Base-by-base conservation (phyloP, 305 asterid genomes). In the Plantago rigida region DNA sequence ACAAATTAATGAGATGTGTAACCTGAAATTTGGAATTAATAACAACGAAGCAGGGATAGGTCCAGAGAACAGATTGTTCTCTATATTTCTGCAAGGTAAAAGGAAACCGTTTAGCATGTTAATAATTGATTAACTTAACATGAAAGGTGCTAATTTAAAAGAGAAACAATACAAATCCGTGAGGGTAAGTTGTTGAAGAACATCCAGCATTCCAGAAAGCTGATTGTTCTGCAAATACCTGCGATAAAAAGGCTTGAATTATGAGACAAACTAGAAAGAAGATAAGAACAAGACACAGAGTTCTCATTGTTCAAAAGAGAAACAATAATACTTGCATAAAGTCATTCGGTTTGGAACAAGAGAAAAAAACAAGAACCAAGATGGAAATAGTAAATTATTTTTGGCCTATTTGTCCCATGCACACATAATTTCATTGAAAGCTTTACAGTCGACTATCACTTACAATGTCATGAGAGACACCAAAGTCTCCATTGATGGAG, bases 191-290 rank as follows among this genome's bases (percentile, higher is more conserved):
- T 82, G 84, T 72, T 73, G 86, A 77, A 92, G 78, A 77, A 92
- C 94, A 77, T 82, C 83, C 51, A 92, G 97, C 64, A 77, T 62
- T 65, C 99, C 99, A 7, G 77, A 51, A 58, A 92, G 93, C 75
- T 72, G 87, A 79, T 92, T 92, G 75, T 87, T 77, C 75, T 86
- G 89, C 89, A 92, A 78, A 81, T 82, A 77, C 87, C 99, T 92
- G 73, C 69, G 59, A 41, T 53, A 58, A 14, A 56, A 29, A 74
- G 56, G 51, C n/a, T 34, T 64, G 66, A 66, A 67, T 2, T 17
- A 34, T 1, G 4, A 56, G 47, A 57, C n/a, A 52, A 8, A 10
- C 44, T 36, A 69, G 46, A 19, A 49, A 73, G 60, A 69, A 8
- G 10, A n/a, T 46, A 59, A 44, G 11, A 47, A 54, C 14, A 52